Percentiles rank a stretch among this genome's conserved stretches.
phyloP scores from a whole-genome alignment of 169 alveolate genomes.

The Plasmodium ovale region DNA sequence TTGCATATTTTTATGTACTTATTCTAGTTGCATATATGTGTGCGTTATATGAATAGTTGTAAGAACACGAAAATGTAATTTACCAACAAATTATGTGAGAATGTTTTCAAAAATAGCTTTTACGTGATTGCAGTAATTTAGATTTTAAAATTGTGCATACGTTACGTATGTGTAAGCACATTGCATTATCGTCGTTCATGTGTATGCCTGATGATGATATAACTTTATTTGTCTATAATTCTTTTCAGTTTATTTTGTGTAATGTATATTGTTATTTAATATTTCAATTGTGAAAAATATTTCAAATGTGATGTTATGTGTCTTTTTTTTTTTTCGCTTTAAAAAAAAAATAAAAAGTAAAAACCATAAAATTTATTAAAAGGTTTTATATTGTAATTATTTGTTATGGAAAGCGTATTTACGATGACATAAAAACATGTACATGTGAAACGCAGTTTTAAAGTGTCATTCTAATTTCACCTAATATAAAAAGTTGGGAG shows the following conservation, averaged over 20 bases:
- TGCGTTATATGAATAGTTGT: not conserved
- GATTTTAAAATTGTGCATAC: too few species aligned
- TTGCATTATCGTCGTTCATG: not conserved
- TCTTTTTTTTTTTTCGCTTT: not conserved
- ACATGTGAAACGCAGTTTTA: not conserved
- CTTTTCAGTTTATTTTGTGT: constrained; percentile 4
- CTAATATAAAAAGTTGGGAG: constrained; percentile 2
- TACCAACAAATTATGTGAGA: not conserved
- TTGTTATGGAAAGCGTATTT: constrained; percentile 1
- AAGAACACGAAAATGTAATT: not conserved
- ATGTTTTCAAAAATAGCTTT: not conserved
- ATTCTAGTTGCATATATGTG: not conserved
- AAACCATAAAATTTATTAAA: constrained; percentile 25
- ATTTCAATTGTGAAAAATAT: constrained; percentile 1
- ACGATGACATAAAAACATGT: constrained; percentile 15
- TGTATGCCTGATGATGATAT: constrained; percentile 29
- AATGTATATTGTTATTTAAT: not conserved
- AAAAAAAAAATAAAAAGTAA: constrained; percentile 14
- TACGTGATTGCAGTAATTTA: not conserved
- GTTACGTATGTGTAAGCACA: not conserved
- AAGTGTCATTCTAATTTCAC: not conserved
- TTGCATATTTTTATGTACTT: too few species aligned
- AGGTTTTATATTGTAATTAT: not conserved
- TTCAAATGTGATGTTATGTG: constrained; percentile 11
- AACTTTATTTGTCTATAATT: constrained; percentile 16